Base-by-base conservation (phyloP, 371 early-diverging fungal genomes). In the Nematocida displodere region DNA sequence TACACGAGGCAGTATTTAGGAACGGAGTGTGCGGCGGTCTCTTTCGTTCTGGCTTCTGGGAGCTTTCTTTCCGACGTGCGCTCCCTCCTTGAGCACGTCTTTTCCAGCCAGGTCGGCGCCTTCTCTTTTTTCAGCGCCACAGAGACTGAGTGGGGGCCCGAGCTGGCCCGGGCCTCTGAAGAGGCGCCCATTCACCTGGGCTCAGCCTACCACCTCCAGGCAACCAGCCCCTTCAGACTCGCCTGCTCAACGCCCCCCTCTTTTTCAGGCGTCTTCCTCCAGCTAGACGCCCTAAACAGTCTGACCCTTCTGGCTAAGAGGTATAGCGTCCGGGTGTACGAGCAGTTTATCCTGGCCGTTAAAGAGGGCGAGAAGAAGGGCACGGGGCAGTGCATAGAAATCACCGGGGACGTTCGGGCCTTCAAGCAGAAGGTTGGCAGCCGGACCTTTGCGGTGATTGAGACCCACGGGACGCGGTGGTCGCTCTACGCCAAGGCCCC, bases 401-500 rank as follows among this genome's bases (percentile, higher is more conserved):
- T 71, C 5, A 71, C 75, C 0, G 31, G 33, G 2, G 62, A 59
- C 31, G 29, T 61, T 28, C 22, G 44, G 24, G 1, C 59, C 22
- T 71, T 46, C 33, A 61, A 61, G 26, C 75, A 71, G 44, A 36
- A 22, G 33, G 55, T 71, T 4, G 75, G 75, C 28, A 71, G 15
- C 20, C 40, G 39, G 26, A 17, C 13, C 3, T 62, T 71, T 62
- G 62, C 63, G 20, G 62, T 71, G n/a, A 33, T 71, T 22, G 75
- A 71, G 42, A 31, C 36, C 5, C 17, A 37, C 26, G 75, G 75
- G 3, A 47, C 48, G 2, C 44, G 61, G n/a, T 71, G 75, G 75
- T 40, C 75, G 0, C 52, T 71, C 33, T 50, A 62, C 47, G 33
- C 17, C 37, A 56, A 44, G 36, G 31, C n/a, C 34, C 2, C 24